Percentiles rank a stretch among this genome's conserved stretches.
phyloP scores from a whole-genome alignment of 345 rosid species.

The Pistacia vera region DNA sequence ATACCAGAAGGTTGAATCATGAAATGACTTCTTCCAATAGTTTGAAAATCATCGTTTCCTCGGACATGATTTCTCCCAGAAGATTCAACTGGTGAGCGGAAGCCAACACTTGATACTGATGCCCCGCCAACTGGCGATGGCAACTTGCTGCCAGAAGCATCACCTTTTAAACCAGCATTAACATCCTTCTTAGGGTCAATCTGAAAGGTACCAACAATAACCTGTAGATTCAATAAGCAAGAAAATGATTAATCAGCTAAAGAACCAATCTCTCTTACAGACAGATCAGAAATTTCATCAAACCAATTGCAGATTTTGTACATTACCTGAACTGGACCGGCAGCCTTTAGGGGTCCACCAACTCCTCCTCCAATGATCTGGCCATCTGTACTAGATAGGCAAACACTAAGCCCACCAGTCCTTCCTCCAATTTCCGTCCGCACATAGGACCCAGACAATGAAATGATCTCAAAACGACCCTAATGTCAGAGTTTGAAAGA shows the following conservation, averaged over 20 bases:
- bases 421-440: conserved; percentile 74
- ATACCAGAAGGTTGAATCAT: conserved; percentile 50
- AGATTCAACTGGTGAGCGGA: conserved; percentile 49
- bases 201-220: conserved; percentile 68
- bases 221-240: conserved; percentile 39
- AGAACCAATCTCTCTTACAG: neutral
- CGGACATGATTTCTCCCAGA: conserved; percentile 46
- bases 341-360: conserved; percentile 80
- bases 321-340: conserved; percentile 89
- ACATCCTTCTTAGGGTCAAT: conserved; percentile 55
- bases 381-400: conserved; percentile 69
- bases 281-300: conserved; percentile 2
- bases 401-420: conserved; percentile 87
- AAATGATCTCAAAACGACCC: conserved; percentile 89
- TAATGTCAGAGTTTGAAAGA: conserved; percentile 33
- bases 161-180: conserved; percentile 44
- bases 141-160: conserved; percentile 52
- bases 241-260: neutral
- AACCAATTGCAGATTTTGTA: neutral
- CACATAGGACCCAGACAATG: conserved; percentile 83
- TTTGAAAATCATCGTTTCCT: conserved; percentile 47
- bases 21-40: conserved; percentile 53
- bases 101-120: conserved; percentile 42
- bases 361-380: conserved; percentile 94
- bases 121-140: conserved; percentile 56